These are phyloP conservation scores for Rhizopogon hawkerae DNA, from an alignment of 1,284 basidiomycete genomes.

Conservation along the genomic window DNA sequence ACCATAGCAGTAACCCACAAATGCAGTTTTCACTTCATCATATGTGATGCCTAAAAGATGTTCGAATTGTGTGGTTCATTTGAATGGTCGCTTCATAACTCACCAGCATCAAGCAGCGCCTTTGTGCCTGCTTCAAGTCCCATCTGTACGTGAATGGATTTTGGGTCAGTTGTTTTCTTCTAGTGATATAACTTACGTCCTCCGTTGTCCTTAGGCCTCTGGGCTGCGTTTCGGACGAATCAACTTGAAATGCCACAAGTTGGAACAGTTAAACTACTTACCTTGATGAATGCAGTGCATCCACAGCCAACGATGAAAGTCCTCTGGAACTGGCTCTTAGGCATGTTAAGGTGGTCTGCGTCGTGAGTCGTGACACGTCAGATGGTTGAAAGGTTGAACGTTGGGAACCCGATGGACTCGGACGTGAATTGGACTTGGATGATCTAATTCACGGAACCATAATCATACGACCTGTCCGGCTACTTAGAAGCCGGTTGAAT, in stretches of 20 bases:
- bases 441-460: not conserved
- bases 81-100: constrained; percentile 7
- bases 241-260: not conserved
- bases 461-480: too few species aligned
- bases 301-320: constrained; percentile 72
- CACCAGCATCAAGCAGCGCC: constrained; percentile 76
- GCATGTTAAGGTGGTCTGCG: constrained; percentile 1
- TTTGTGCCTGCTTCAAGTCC: constrained; percentile 79
- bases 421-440: too few species aligned
- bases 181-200: constrained; percentile 38
- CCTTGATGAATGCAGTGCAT: constrained; percentile 78
- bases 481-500: too few species aligned
- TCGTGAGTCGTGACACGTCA: too few species aligned
- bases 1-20: constrained; percentile 74
- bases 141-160: constrained; percentile 39
- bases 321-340: constrained; percentile 22
- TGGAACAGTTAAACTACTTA: constrained; percentile 17
- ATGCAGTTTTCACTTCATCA: constrained; percentile 67
- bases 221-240: constrained; percentile 35
- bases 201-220: constrained; percentile 56
- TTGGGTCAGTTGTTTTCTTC: not conserved
- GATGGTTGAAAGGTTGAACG: not conserved
- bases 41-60: constrained; percentile 60
- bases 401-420: too few species aligned
- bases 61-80: not conserved